These are phyloP conservation scores for Aspergillus niger DNA, from an alignment of 2,329 filamentous ascomycete species.

Conservation along the genomic window DNA sequence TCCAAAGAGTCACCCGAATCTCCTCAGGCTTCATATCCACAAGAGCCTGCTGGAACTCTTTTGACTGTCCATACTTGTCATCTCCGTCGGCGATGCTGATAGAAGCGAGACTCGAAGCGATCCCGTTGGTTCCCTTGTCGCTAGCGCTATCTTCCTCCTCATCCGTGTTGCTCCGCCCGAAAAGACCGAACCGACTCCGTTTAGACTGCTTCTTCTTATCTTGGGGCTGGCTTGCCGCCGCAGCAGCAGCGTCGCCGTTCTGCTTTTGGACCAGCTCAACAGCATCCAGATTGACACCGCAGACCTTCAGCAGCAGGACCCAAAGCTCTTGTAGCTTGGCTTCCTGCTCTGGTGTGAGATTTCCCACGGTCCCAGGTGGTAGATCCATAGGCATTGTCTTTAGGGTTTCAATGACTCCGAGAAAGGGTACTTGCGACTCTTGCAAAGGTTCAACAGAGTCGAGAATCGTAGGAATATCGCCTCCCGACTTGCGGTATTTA, in stretches of 20 bases:
- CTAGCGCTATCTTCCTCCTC: conserved; percentile 38
- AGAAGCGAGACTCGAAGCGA: conserved; percentile 41
- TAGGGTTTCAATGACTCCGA: conserved; percentile 40
- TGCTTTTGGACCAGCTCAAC: conserved; percentile 28
- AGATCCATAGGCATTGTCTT: conserved; percentile 37
- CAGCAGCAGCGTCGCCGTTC: conserved; percentile 23
- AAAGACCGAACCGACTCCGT: conserved; percentile 66
- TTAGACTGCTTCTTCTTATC: conserved; percentile 68
- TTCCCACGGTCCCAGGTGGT: conserved; percentile 71
- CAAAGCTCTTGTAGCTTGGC: conserved; percentile 86
- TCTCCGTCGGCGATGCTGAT: conserved; percentile 58
- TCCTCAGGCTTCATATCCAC: conserved; percentile 75
- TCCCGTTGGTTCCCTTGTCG: conserved; percentile 37
- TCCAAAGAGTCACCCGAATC: conserved; percentile 81
- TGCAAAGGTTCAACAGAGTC: conserved; percentile 18
- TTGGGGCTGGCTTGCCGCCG: conserved; percentile 23
- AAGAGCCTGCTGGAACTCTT: conserved; percentile 80
- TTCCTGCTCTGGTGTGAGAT: conserved; percentile 86
- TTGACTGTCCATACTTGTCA: conserved; percentile 91
- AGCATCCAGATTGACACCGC: conserved; percentile 57
- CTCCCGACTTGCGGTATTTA: conserved; percentile 30
- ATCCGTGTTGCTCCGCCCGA: conserved; percentile 64
- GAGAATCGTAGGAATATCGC: conserved; percentile 14
- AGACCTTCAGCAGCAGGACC: conserved; percentile 73
- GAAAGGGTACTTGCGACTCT: conserved; percentile 26